Base-by-base conservation (phyloP, 2,329 filamentous ascomycete species). In the Neoarthrinium moseri region DNA sequence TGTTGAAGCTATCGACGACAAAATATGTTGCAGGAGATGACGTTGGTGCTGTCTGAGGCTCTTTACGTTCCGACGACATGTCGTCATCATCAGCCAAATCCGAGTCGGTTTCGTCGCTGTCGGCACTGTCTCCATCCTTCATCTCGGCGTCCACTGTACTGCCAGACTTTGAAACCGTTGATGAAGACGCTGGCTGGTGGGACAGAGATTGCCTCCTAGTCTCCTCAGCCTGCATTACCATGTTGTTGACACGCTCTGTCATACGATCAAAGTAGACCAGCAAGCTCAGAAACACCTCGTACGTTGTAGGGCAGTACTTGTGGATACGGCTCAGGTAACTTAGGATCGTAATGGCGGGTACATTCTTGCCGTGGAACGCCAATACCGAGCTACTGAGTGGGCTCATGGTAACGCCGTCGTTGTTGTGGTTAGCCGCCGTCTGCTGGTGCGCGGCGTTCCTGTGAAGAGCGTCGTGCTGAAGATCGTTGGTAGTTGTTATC, bases 1-100 rank as follows among this genome's bases (percentile, higher is more conserved):
- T 97, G 69, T 99, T 99, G 73, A 94, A 99, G 70, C 94, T 97
- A 70, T 99, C 94, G 10, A 97, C 94, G 32, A 97, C 92, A 63
- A 99, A 97, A 49, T 80, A 83, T 7, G 78, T 81, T 5, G 75
- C 74, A n/a, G 61, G 56, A 26, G 52, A 58, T 22, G 52, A 48
- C 12, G 53, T 46, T 18, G 54, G 47, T 47, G 43, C 39, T 35
- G 39, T 30, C 18, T n/a, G n/a, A n/a, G 45, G 46, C 39, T 48
- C 51, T 54, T 46, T 59, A 55, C 44, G 45, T 43, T 36, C 40
- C 40, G 64, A 54, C 38, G 61, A 57, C 26, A 53, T 62, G 23
- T 72, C 67, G 26, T 71, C 68, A 22, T 72, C 68, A 38, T 79
- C 77, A 2, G 71, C 74, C 11, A 80, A 66, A 43, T 75, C 78